Evolutionary conservation across 2,329 filamentous ascomycete species (phyloP).

Genomic region (Claviceps capensis): DNA sequence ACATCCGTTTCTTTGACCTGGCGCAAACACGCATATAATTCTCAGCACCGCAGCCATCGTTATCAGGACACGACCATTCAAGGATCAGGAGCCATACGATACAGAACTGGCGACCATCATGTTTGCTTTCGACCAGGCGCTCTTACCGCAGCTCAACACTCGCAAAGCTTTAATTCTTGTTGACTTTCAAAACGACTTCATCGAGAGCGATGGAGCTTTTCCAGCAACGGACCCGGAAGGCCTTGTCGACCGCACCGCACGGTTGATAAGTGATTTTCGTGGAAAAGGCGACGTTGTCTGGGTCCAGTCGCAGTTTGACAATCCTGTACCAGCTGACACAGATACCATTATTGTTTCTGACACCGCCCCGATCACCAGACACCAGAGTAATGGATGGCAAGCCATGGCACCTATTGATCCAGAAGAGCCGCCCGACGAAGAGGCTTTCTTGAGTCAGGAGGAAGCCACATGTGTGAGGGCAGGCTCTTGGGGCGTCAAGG

Average conservation of each 20-base stretch:
- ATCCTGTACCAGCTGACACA: constrained; percentile 42
- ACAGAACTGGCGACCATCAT: constrained; percentile 17
- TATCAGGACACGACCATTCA: background rate
- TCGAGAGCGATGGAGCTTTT: constrained; percentile 53
- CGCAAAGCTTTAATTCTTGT: constrained; percentile 65
- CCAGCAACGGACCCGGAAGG: constrained; percentile 48
- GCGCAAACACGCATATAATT: too few species aligned
- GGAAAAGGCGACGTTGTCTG: constrained; percentile 62
- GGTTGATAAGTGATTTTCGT: constrained; percentile 61
- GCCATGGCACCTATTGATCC: background rate
- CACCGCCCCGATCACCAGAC: constrained; percentile 8
- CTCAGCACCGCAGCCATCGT: background rate
- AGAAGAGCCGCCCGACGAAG: constrained; percentile 15
- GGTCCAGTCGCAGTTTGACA: constrained; percentile 64
- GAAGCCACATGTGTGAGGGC: constrained; percentile 29
- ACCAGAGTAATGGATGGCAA: constrained; percentile 8
- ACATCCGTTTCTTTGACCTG: background rate
- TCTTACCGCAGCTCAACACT: constrained; percentile 42
- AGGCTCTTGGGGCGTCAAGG: constrained; percentile 30
- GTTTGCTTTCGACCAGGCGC: constrained; percentile 42
- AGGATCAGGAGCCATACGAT: background rate
- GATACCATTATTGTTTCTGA: constrained; percentile 35
- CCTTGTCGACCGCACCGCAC: constrained; percentile 53
- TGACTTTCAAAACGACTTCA: constrained; percentile 85
- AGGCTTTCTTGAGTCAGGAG: constrained; percentile 33